phyloP scores from a whole-genome alignment of 106 monocot species.

The Iris macrosiphon region DNA sequence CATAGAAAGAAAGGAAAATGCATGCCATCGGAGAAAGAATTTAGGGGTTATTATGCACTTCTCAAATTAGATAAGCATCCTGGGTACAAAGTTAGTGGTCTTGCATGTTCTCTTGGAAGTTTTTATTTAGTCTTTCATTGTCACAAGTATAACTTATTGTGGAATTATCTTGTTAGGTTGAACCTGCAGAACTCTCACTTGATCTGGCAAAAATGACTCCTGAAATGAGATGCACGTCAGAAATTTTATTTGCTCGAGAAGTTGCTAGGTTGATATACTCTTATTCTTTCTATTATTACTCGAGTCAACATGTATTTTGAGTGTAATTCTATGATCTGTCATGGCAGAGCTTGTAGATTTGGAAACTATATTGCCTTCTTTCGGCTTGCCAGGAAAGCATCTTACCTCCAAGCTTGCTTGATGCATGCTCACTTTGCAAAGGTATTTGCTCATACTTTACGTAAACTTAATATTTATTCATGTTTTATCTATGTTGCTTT shows the following conservation, averaged over 20 bases:
- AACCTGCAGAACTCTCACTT: slow-evolving; percentile 94
- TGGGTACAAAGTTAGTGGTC: slow-evolving; percentile 71
- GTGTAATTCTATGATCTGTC: neutral
- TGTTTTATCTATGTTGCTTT: too few species aligned
- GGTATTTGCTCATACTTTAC: slow-evolving; percentile 30
- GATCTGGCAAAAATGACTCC: slow-evolving; percentile 95
- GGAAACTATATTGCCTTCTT: slow-evolving; percentile 91
- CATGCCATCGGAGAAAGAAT: slow-evolving; percentile 79
- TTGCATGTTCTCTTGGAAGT: slow-evolving; percentile 1
- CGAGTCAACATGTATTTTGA: neutral
- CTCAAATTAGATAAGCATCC: slow-evolving; percentile 95
- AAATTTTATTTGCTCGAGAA: slow-evolving; percentile 82
- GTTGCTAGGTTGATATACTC: slow-evolving; percentile 63
- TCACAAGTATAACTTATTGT: neutral
- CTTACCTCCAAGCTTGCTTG: slow-evolving; percentile 90
- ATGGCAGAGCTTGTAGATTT: slow-evolving; percentile 75
- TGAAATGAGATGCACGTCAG: slow-evolving; percentile 61
- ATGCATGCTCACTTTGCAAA: slow-evolving; percentile 99
- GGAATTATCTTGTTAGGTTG: slow-evolving; percentile 55
- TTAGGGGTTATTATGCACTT: slow-evolving; percentile 96
- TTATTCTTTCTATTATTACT: neutral
- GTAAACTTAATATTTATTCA: neutral
- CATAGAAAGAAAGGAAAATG: slow-evolving; percentile 62
- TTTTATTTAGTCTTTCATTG: neutral
- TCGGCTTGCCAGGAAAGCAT: slow-evolving; percentile 86